These are phyloP conservation scores for Chaetomium cochliodes DNA, from an alignment of 495 filamentous ascomycete genomes.

Conservation along the genomic window DNA sequence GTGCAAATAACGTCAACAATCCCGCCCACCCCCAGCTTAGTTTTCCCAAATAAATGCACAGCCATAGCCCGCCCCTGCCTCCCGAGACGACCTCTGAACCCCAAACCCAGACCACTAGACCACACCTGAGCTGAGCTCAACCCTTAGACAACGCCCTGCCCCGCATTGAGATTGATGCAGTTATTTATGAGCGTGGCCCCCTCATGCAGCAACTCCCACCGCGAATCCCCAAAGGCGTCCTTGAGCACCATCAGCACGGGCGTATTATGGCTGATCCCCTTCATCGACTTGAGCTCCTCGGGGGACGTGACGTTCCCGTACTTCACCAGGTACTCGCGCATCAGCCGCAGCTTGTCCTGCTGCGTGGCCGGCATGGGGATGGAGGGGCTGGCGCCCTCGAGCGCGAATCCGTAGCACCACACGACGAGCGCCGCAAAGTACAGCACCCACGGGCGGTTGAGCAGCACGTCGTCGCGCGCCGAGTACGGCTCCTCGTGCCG, in stretches of 20 bases:
- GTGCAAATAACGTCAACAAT: background rate
- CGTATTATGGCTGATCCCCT: conserved; percentile 76
- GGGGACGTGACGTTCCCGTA: conserved; percentile 76
- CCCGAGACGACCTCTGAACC: background rate
- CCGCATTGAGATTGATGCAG: conserved; percentile 61
- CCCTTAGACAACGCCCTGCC: conserved; percentile 26
- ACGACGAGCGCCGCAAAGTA: conserved; percentile 91
- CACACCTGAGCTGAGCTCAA: no score
- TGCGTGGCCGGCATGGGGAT: conserved; percentile 51
- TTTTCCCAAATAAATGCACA: no score
- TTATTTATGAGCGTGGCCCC: conserved; percentile 76
- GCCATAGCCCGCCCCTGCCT: no score
- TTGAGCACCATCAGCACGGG: conserved; percentile 80
- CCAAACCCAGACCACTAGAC: no score
- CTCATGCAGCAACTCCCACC: conserved; percentile 91
- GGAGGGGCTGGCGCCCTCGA: conserved; percentile 70
- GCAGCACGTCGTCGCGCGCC: conserved; percentile 82
- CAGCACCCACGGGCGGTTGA: conserved; percentile 96
- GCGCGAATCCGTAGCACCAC: conserved; percentile 91
- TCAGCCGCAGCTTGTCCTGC: conserved; percentile 69
- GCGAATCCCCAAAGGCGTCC: conserved; percentile 73
- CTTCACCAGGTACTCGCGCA: conserved; percentile 72
- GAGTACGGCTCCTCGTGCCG: conserved; percentile 56
- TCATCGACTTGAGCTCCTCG: conserved; percentile 72
- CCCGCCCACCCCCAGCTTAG: background rate